phyloP scores from a whole-genome alignment of 169 alveolate species.

The Perkinsus olseni region DNA sequence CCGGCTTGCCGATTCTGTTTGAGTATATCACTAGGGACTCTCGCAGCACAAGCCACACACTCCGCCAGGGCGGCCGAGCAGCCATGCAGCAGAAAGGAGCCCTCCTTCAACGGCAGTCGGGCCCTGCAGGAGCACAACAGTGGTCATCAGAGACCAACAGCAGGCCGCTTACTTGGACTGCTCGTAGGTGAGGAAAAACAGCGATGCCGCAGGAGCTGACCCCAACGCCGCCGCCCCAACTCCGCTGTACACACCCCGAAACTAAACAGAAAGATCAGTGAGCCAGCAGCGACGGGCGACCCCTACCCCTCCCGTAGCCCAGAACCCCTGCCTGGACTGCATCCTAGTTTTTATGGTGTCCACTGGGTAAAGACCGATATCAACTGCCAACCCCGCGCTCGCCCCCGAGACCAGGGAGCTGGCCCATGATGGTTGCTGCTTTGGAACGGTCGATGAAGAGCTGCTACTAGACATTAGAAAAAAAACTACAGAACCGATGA shows the following conservation, averaged over 20 bases:
- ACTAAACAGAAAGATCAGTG: not conserved
- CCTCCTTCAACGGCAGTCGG: not conserved
- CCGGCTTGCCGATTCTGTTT: slow-evolving; percentile 40
- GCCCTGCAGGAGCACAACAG: not conserved
- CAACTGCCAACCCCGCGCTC: slow-evolving; percentile 42
- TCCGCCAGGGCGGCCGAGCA: slow-evolving; percentile 46
- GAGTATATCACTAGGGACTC: slow-evolving; percentile 54
- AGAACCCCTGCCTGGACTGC: slow-evolving; percentile 18
- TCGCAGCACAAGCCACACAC: slow-evolving; percentile 31
- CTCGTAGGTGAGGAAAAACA: slow-evolving; percentile 36
- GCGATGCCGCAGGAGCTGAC: slow-evolving; percentile 54
- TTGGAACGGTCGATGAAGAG: not conserved
- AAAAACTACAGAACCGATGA: not conserved
- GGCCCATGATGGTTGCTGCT: not conserved
- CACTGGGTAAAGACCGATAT: slow-evolving; percentile 45
- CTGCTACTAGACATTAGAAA: not conserved
- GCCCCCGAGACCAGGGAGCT: slow-evolving; percentile 42
- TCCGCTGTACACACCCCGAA: slow-evolving; percentile 37
- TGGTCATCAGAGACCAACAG: not conserved
- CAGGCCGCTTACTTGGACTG: not conserved
- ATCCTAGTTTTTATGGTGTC: slow-evolving; percentile 52
- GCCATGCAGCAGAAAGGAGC: slow-evolving; percentile 21
- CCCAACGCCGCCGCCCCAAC: slow-evolving; percentile 38
- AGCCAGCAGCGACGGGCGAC: not conserved
- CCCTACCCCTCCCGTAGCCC: slow-evolving; percentile 3